Conservation (phyloP, 306 rosid genomes). For the Fragaria vesca region DNA sequence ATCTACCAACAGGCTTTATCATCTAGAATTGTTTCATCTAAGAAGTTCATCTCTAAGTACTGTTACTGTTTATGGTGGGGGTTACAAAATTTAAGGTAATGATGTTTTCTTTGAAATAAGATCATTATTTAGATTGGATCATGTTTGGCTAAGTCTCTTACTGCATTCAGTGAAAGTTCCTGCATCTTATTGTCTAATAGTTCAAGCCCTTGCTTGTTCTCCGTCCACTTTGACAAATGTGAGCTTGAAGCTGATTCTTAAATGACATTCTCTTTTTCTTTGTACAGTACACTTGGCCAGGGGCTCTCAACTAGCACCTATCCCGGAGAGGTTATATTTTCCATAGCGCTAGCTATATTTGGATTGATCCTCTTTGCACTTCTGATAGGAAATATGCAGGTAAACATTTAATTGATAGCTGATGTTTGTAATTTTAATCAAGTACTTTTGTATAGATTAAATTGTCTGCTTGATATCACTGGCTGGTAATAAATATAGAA, state of each 20-base stretch:
- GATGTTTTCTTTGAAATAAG: not conserved
- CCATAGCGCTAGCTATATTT: slow-evolving; percentile 77
- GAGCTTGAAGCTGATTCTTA: not conserved
- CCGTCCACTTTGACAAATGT: no score
- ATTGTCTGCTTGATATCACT: not conserved
- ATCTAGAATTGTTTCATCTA: slow-evolving; percentile 61
- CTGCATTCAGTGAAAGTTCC: not conserved
- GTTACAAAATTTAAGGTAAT: slow-evolving; percentile 87
- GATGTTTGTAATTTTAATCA: not conserved
- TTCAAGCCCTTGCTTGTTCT: not conserved
- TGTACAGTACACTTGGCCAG: slow-evolving; percentile 92
- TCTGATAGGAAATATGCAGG: slow-evolving; percentile 99
- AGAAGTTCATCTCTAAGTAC: slow-evolving; percentile 64
- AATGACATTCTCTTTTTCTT: slow-evolving; percentile 21
- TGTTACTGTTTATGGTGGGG: slow-evolving; percentile 99
- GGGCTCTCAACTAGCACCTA: slow-evolving; percentile 95
- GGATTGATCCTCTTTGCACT: slow-evolving; percentile 98
- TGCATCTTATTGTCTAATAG: not conserved
- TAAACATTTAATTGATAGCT: slow-evolving; percentile 22
- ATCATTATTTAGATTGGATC: not conserved
- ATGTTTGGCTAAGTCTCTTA: not conserved
- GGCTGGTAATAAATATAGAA: not conserved
- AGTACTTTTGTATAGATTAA: not conserved
- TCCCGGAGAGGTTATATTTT: slow-evolving; percentile 89
- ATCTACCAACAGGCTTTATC: slow-evolving; percentile 66